Percentiles rank a stretch among this genome's conserved stretches.
Evolutionary conservation across 2,329 filamentous ascomycete species (phyloP).

Genomic region (Fusarium circinatum): DNA sequence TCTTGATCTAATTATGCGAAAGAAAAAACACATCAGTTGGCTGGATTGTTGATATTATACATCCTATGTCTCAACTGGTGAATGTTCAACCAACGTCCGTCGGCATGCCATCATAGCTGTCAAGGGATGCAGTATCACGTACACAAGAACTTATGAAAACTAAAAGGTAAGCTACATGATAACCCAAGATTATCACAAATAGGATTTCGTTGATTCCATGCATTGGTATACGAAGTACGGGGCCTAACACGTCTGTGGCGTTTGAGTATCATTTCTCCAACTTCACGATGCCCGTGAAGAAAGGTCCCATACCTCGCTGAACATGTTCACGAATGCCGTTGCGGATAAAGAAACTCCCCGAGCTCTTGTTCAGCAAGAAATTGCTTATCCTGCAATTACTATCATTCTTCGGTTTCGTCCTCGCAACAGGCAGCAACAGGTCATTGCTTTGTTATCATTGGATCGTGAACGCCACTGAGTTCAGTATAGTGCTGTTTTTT

Average conservation of each 20-base stretch:
- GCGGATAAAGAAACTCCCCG: neutral
- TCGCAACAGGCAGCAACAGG: neutral
- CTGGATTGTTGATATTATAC: no score
- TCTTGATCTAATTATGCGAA: no score
- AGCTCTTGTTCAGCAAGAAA: neutral
- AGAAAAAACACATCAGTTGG: no score
- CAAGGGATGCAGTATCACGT: neutral
- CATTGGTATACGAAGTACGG: neutral
- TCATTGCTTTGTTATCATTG: neutral
- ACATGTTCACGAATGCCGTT: neutral
- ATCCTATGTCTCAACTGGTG: no score
- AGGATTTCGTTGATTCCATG: fast-evolving
- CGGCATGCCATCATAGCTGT: neutral
- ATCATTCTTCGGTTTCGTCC: neutral
- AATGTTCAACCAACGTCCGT: no score
- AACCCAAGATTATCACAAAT: neutral
- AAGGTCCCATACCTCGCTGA: neutral
- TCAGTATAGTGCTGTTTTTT: neutral
- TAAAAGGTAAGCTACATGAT: no score
- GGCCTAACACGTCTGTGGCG: neutral
- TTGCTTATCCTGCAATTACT: neutral
- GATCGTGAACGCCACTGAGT: neutral
- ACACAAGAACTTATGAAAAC: no score
- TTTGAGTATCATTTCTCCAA: neutral
- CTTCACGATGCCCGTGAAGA: neutral